Conservation (phyloP, 352 stramenopile genomes). For the Phytopythium chamaehyphon region DNA sequence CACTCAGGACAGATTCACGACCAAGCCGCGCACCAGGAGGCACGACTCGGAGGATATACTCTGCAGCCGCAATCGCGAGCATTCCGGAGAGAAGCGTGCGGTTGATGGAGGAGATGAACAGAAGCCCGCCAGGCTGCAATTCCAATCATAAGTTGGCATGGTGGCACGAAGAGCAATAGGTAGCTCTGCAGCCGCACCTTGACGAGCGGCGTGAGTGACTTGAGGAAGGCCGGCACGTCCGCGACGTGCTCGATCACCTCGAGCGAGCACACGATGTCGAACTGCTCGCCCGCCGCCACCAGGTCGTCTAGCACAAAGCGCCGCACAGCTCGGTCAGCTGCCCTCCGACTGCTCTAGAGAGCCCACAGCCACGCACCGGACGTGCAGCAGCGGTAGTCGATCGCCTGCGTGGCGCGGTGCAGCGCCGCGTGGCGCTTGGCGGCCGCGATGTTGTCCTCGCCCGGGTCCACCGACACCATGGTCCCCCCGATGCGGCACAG, state of each 20-base stretch:
- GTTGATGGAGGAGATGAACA: constrained; percentile 87
- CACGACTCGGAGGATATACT: constrained; percentile 73
- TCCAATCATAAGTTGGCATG: no score
- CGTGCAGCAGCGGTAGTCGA: constrained; percentile 81
- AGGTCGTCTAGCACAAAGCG: constrained; percentile 48
- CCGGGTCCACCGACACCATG: constrained; percentile 73
- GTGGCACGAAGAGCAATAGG: no score
- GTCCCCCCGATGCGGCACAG: constrained; percentile 71
- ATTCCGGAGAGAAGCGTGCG: constrained; percentile 61
- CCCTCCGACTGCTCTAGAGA: not conserved
- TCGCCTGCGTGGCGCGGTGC: constrained; percentile 49
- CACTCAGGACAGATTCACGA: no score
- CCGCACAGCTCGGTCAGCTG: constrained; percentile 9
- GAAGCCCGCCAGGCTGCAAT: constrained; percentile 54
- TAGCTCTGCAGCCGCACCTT: constrained; percentile 49
- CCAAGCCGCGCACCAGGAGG: constrained; percentile 38
- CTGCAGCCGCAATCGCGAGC: constrained; percentile 67
- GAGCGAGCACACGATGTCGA: constrained; percentile 83
- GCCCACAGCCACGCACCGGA: constrained; percentile 31
- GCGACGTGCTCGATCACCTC: constrained; percentile 86
- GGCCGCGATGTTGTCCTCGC: constrained; percentile 63
- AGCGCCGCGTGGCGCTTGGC: constrained; percentile 56
- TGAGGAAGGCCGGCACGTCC: constrained; percentile 62
- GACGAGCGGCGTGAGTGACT: constrained; percentile 70
- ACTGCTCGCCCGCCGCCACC: constrained; percentile 59